These are phyloP conservation scores for Bretziella fagacearum DNA, from an alignment of 2,329 filamentous ascomycete species.

Conservation along the genomic window DNA sequence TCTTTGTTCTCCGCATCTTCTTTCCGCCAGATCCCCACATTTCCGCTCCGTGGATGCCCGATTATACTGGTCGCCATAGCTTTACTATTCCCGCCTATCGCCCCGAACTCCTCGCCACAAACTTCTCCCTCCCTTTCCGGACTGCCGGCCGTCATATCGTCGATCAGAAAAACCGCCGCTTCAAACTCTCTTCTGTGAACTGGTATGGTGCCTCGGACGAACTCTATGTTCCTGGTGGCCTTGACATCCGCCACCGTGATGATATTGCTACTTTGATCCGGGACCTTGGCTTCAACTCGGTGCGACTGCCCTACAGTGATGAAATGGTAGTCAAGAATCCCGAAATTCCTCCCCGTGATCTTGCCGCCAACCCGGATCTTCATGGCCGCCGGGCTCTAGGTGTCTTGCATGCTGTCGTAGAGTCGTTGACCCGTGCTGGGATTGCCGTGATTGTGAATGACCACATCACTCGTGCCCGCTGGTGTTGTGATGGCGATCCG, in stretches of 20 bases:
- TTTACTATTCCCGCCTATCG: constrained; percentile 30
- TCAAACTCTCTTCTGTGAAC: constrained; percentile 48
- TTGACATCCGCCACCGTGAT: constrained; percentile 44
- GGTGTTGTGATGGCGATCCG: constrained; percentile 52
- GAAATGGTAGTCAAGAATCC: constrained; percentile 45
- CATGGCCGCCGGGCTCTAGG: constrained; percentile 40
- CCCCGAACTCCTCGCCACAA: constrained; percentile 25
- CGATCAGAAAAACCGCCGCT: constrained; percentile 37
- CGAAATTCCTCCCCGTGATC: constrained; percentile 29
- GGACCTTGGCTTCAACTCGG: constrained; percentile 50
- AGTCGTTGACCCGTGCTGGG: constrained; percentile 42
- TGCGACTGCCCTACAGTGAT: constrained; percentile 51
- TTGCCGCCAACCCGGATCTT: constrained; percentile 44
- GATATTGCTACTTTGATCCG: constrained; percentile 44
- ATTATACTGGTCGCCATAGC: constrained; percentile 26
- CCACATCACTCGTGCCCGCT: constrained; percentile 51
- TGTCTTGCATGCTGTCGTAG: constrained; percentile 40
- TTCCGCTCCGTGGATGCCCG: constrained; percentile 31
- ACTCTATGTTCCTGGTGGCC: constrained; percentile 44
- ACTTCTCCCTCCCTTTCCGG: constrained; percentile 39
- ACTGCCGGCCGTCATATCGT: constrained; percentile 44
- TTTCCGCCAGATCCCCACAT: constrained; percentile 10
- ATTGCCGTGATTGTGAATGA: constrained; percentile 52
- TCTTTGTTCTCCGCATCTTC: constrained; percentile 9
- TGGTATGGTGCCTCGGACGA: constrained; percentile 58